Percentiles rank a stretch among this genome's conserved stretches.
phyloP scores from a whole-genome alignment of 2,329 filamentous ascomycete species.

The Neonectria punicea region DNA sequence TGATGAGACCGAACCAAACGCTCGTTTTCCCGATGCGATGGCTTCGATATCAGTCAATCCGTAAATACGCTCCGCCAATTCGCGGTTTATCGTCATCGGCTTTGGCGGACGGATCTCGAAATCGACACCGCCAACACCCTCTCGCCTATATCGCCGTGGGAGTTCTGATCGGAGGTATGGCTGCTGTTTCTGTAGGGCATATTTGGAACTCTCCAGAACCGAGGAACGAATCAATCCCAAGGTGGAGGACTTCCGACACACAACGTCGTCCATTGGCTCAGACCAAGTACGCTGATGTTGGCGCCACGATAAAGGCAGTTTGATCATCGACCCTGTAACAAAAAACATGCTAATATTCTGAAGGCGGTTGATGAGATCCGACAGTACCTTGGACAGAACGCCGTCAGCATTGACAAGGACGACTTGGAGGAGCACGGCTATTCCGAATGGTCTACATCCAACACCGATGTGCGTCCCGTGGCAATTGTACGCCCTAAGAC shows the following conservation, averaged over 20 bases:
- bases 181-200: neutral
- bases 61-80: neutral
- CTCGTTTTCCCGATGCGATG: neutral
- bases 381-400: slow-evolving; percentile 1
- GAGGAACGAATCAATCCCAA: neutral
- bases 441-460: slow-evolving; percentile 22
- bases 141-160: neutral
- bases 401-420: slow-evolving; percentile 17
- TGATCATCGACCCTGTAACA: neutral
- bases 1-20: neutral
- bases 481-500: slow-evolving; percentile 73
- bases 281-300: neutral
- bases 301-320: neutral
- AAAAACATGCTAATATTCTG: neutral
- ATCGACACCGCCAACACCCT: neutral
- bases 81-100: neutral
- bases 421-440: slow-evolving; percentile 17
- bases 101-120: neutral
- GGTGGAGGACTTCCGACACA: neutral
- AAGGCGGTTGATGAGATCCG: neutral
- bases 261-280: neutral
- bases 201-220: neutral
- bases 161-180: neutral
- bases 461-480: slow-evolving; percentile 10
- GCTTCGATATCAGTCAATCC: neutral